phyloP scores from a whole-genome alignment of 1,284 basidiomycete genomes.

The Heterobasidion occidentale region DNA sequence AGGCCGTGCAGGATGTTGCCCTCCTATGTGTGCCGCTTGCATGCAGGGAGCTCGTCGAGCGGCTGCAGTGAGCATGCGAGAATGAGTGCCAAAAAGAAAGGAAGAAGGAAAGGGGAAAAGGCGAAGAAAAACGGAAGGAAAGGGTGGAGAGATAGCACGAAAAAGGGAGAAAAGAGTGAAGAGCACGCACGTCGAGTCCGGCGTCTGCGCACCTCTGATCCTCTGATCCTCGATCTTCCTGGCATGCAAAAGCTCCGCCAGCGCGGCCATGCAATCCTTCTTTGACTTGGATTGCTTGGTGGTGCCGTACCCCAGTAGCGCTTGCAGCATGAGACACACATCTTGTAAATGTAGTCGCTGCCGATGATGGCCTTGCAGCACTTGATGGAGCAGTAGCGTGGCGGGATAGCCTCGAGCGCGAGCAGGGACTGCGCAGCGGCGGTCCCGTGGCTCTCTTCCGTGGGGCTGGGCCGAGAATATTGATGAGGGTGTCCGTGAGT shows the following conservation, averaged over 20 bases:
- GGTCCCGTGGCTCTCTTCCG: neutral
- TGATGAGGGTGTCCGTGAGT: neutral
- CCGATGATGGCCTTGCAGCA: constrained; percentile 37
- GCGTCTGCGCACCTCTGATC: constrained; percentile 27
- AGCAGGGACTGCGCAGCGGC: neutral
- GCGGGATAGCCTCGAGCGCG: constrained; percentile 9
- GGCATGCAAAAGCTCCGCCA: constrained; percentile 31
- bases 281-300: constrained; percentile 50
- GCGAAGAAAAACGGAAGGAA: neutral
- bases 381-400: constrained; percentile 43
- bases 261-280: constrained; percentile 33
- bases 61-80: constrained; percentile 2
- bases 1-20: constrained; percentile 9
- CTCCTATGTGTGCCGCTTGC: constrained; percentile 12
- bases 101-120: neutral
- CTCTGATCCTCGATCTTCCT: constrained; percentile 29
- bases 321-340: constrained; percentile 44
- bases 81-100: neutral
- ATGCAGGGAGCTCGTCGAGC: constrained; percentile 9
- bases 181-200: constrained; percentile 25
- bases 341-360: constrained; percentile 41
- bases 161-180: too few species aligned
- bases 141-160: neutral
- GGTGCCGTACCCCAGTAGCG: constrained; percentile 43
- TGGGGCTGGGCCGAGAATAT: neutral